A percentile compares a stretch with the other conserved stretches of the same genome.
Conservation (phyloP, 441 rosid genomes). For the Corymbia calophylla region DNA sequence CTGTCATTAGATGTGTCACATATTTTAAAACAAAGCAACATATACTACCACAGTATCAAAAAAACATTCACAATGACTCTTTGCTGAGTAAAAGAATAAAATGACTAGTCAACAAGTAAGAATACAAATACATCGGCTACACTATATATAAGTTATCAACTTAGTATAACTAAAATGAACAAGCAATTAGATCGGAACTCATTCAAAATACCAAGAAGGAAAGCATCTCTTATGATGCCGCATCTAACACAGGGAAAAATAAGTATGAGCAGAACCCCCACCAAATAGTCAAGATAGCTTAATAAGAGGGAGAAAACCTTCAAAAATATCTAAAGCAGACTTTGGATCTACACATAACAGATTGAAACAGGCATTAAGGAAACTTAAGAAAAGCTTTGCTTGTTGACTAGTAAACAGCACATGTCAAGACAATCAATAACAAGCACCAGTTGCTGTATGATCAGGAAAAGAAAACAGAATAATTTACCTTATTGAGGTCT, state of each 20-base stretch:
- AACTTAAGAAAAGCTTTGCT: neutral
- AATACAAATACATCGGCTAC: too few species aligned
- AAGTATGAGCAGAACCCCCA: neutral
- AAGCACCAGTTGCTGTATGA: neutral
- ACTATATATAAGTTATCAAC: neutral
- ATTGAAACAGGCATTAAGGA: neutral
- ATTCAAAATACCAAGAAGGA: neutral
- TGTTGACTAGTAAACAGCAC: neutral
- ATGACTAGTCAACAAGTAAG: neutral
- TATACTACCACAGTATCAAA: neutral
- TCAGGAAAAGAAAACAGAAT: conserved; percentile 5
- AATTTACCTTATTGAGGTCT: conserved; percentile 77
- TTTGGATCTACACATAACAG: neutral
- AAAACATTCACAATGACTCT: neutral
- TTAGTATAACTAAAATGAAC: neutral
- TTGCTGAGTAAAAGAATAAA: neutral
- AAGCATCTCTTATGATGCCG: neutral
- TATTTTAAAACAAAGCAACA: neutral
- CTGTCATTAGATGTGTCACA: conserved; percentile 17
- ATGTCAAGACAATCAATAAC: neutral
- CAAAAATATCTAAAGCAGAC: neutral
- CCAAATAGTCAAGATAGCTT: neutral
- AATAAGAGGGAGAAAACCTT: neutral
- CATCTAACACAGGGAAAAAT: neutral
- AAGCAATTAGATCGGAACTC: neutral